These are phyloP conservation scores for Sutorius australiensis DNA, from an alignment of 768 basidiomycete genomes.

Conservation along the genomic window DNA sequence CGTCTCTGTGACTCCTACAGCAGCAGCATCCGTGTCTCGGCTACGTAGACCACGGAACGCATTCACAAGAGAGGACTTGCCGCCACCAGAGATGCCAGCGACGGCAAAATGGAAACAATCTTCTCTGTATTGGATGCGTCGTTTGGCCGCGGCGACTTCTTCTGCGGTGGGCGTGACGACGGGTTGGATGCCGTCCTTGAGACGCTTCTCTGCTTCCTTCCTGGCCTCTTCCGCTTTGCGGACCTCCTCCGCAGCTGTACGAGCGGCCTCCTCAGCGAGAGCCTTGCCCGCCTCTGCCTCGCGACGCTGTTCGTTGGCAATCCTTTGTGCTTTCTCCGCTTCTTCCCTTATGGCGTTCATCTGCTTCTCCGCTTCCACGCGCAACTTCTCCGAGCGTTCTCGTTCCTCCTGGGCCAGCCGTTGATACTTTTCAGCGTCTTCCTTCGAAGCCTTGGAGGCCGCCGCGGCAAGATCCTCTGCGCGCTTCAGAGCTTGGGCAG, in stretches of 20 bases:
- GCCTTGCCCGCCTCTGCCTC: slow-evolving; percentile 15
- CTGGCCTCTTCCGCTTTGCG: neutral
- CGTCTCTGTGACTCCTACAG: slow-evolving; percentile 30
- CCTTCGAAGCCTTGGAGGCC: slow-evolving; percentile 10
- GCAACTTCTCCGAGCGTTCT: slow-evolving; percentile 7
- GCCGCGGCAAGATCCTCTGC: slow-evolving; percentile 9
- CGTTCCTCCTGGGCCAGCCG: slow-evolving; percentile 14
- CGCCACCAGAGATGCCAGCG: slow-evolving; percentile 32
- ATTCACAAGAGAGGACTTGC: slow-evolving; percentile 37
- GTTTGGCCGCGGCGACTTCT: slow-evolving; percentile 19
- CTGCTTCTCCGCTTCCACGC: slow-evolving; percentile 15
- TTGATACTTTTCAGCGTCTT: slow-evolving; percentile 13
- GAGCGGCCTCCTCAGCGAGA: slow-evolving; percentile 12
- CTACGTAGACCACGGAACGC: slow-evolving; percentile 31
- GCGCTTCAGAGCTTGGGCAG: neutral
- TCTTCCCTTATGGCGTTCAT: neutral
- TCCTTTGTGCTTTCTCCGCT: neutral
- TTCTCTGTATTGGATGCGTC: slow-evolving; percentile 20
- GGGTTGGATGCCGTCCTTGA: slow-evolving; percentile 27
- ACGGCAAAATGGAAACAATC: slow-evolving; percentile 32
- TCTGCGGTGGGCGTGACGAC: slow-evolving; percentile 19
- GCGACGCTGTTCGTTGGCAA: slow-evolving; percentile 18
- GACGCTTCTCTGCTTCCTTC: slow-evolving; percentile 15
- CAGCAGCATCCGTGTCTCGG: slow-evolving; percentile 21
- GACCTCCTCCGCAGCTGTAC: slow-evolving; percentile 13